phyloP scores from a whole-genome alignment of 1,284 basidiomycete species.

The Rhodofomes roseus region DNA sequence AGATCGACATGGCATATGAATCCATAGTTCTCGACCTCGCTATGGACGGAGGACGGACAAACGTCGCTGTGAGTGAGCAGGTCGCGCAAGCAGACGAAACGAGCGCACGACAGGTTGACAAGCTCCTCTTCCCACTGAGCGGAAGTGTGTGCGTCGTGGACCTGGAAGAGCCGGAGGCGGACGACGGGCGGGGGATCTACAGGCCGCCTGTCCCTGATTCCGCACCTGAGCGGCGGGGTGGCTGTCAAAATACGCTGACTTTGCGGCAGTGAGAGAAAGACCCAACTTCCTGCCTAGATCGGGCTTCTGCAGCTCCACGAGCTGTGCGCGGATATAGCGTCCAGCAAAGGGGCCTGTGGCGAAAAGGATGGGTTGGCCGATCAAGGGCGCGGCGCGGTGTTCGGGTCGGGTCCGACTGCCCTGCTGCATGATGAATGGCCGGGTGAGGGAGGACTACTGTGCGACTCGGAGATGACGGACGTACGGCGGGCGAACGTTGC shows the following conservation, averaged over 20 bases:
- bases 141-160: constrained; percentile 22
- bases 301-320: constrained; percentile 61
- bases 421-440: neutral
- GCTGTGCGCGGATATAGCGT: constrained; percentile 52
- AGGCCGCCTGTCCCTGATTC: constrained; percentile 36
- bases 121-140: constrained; percentile 31
- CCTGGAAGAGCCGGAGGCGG: constrained; percentile 24
- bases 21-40: constrained; percentile 44
- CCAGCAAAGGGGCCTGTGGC: constrained; percentile 56
- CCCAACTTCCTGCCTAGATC: constrained; percentile 59
- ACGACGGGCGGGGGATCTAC: constrained; percentile 42
- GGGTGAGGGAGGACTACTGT: neutral
- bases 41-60: constrained; percentile 17
- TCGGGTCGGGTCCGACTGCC: neutral
- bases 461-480: neutral
- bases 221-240: constrained; percentile 25
- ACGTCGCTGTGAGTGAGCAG: neutral
- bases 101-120: constrained; percentile 24
- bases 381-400: neutral
- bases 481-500: no score
- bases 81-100: constrained; percentile 21
- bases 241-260: neutral
- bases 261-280: neutral
- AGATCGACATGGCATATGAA: constrained; percentile 62
- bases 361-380: constrained; percentile 49